Percentiles rank a stretch among this genome's conserved stretches.
Conservation (phyloP, 2,329 filamentous ascomycete genomes). For the Ascochyta lentis region DNA sequence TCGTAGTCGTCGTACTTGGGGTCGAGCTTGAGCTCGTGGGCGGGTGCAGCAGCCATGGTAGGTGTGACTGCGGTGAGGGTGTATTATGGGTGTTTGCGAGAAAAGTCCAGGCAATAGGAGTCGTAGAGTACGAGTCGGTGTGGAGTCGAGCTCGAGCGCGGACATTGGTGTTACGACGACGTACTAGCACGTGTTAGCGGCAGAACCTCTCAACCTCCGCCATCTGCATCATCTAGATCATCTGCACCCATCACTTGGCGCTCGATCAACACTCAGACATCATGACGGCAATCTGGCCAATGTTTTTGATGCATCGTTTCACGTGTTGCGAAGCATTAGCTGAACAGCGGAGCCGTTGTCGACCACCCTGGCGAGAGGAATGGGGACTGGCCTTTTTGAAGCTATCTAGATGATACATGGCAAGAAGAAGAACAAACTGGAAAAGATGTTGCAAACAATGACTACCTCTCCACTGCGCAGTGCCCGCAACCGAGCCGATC, state of each 20-base stretch:
- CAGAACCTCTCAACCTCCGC: constrained; percentile 11
- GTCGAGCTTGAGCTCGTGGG: constrained; percentile 63
- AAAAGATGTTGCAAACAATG: constrained; percentile 9
- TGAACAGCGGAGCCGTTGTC: constrained; percentile 30
- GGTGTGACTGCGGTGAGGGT: constrained; percentile 9
- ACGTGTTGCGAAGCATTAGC: not conserved
- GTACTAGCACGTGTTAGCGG: constrained; percentile 37
- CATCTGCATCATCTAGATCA: constrained; percentile 15
- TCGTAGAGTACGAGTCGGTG: constrained; percentile 17
- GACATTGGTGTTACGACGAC: constrained; percentile 39
- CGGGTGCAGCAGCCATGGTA: constrained; percentile 42
- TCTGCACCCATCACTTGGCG: constrained; percentile 6
- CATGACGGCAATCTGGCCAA: constrained; percentile 20
- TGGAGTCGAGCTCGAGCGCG: constrained; percentile 25
- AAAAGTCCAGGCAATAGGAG: constrained; percentile 19
- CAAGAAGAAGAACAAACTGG: constrained; percentile 32
- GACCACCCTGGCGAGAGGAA: constrained; percentile 22
- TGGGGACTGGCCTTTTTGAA: constrained; percentile 36
- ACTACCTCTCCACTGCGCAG: constrained; percentile 21
- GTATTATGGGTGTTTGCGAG: constrained; percentile 5
- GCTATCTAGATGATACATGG: constrained; percentile 43
- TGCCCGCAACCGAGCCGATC: constrained; percentile 20
- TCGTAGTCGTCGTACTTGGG: constrained; percentile 97
- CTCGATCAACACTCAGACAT: constrained; percentile 15
- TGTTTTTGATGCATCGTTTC: not conserved